Evolutionary conservation across 768 basidiomycete genomes (phyloP), one percentile per base, ranked within the genome.

Genomic region (Kwoniella dejecticola): DNA sequence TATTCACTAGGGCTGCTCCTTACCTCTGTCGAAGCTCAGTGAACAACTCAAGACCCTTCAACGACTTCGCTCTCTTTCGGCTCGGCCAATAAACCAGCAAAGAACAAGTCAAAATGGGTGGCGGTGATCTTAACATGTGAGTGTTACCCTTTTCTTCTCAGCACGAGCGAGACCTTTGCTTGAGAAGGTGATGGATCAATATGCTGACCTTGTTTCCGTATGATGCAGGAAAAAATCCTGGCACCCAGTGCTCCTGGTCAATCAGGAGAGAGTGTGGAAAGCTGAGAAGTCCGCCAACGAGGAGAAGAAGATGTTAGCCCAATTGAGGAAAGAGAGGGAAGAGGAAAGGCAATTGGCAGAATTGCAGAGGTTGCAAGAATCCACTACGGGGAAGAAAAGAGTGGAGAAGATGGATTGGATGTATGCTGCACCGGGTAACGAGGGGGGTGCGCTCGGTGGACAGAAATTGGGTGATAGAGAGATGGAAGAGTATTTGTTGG

Each of bases 261-360:
- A 95, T 81, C 95, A 97, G 88, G 91, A 95, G 87, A 87, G 90
- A 85, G 96, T 98, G 73, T 98, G 96, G 95, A 84, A 97, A 57
- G 90, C 95, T 80, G 96, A 99, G 81, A 93, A 95, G 85, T 89
- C 90, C 77, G 92, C 93, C 55, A 88, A 96, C 59, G 95, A 95
- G 76, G 96, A 99, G 81, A 96, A 95, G 83, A 98, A 97, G 86
- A 95, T 95, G 76, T 84, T 96, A 8, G 91, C 93, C 53, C 93
- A 99, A 79, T 85, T 99, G 5, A 87, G 92, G 62, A 98, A 98
- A 79, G 96, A 99, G 80, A 90, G 91, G 71, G 95, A 96, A 74
- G 96, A 99, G 75, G 96, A 99, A 77, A 85, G 96, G 5, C 95
- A 97, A 76, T 80, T 99, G 1, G 93, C 95, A 68, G 96, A 99